A percentile compares a stretch with the other conserved stretches of the same genome.
Evolutionary conservation across 108 stramenopile genomes (phyloP).

Genomic region (Skeletonema marinoi): DNA sequence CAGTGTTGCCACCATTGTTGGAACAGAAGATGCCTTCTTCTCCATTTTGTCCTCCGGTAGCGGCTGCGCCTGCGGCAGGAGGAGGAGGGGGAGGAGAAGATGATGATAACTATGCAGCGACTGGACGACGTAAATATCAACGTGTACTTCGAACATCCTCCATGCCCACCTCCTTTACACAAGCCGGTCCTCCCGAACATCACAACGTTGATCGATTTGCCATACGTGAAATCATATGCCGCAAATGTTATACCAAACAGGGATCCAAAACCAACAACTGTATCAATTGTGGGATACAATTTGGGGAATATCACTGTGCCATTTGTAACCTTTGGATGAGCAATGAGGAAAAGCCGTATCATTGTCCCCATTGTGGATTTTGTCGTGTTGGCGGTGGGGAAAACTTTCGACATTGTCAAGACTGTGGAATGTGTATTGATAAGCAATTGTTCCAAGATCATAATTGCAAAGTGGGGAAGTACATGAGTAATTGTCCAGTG

Average conservation of each 20-base stretch:
- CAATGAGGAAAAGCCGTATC: constrained; percentile 82
- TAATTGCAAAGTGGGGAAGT: constrained; percentile 87
- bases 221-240: constrained; percentile 79
- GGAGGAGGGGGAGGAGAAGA: neutral
- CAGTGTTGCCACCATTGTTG: constrained; percentile 45
- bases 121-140: constrained; percentile 28
- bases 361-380: constrained; percentile 85
- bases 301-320: constrained; percentile 87
- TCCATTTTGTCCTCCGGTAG: neutral
- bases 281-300: constrained; percentile 74
- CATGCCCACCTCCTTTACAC: constrained; percentile 38
- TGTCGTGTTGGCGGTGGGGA: constrained; percentile 88
- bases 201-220: constrained; percentile 77
- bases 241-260: constrained; percentile 78
- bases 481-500: constrained; percentile 89
- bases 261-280: constrained; percentile 65
- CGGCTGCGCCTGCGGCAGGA: neutral
- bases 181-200: constrained; percentile 64
- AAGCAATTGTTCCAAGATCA: constrained; percentile 74
- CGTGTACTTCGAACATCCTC: constrained; percentile 27
- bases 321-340: constrained; percentile 91
- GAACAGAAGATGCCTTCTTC: neutral
- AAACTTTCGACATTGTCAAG: constrained; percentile 84
- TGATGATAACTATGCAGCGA: neutral
- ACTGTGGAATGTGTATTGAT: constrained; percentile 91